phyloP scores from a whole-genome alignment of 768 basidiomycete genomes.

The Termitomyces sp. region DNA sequence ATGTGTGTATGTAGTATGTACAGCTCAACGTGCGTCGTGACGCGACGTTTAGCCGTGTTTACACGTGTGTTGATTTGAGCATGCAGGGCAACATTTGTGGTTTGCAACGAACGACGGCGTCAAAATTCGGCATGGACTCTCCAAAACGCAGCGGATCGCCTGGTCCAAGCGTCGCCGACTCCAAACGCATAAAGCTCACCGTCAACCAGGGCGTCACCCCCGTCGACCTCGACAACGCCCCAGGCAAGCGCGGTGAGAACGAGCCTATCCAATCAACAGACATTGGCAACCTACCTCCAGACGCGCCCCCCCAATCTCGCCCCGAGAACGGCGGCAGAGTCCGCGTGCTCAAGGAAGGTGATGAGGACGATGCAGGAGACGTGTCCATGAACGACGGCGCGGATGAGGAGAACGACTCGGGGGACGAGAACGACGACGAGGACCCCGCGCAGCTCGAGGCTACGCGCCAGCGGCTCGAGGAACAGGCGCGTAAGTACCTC shows the following conservation, averaged over 20 bases:
- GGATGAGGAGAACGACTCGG: constrained; percentile 75
- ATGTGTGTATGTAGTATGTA: no score
- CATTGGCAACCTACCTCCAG: constrained; percentile 66
- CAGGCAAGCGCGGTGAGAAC: constrained; percentile 84
- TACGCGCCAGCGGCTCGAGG: constrained; percentile 72
- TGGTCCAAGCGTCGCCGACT: constrained; percentile 43
- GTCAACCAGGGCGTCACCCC: constrained; percentile 63
- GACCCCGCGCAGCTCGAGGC: constrained; percentile 82
- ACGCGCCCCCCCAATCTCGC: constrained; percentile 28
- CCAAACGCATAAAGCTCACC: constrained; percentile 55
- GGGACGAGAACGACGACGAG: constrained; percentile 80
- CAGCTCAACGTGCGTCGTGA: no score
- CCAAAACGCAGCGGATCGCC: constrained; percentile 63
- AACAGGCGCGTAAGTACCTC: constrained; percentile 89
- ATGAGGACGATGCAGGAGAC: constrained; percentile 67
- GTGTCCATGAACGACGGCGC: constrained; percentile 78
- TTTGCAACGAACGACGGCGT: constrained; percentile 7
- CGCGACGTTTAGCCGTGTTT: constrained; percentile 7
- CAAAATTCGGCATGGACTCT: constrained; percentile 45
- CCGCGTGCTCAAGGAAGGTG: constrained; percentile 42
- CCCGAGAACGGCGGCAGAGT: constrained; percentile 42
- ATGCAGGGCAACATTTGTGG: constrained; percentile 13
- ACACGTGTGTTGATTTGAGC: constrained; percentile 5
- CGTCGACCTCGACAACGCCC: constrained; percentile 74
- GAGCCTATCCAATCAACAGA: constrained; percentile 79